Percentiles rank a stretch among this genome's conserved stretches.
Evolutionary conservation across 2,329 filamentous ascomycete genomes (phyloP).

Genomic region (Trichoderma aggressivum): DNA sequence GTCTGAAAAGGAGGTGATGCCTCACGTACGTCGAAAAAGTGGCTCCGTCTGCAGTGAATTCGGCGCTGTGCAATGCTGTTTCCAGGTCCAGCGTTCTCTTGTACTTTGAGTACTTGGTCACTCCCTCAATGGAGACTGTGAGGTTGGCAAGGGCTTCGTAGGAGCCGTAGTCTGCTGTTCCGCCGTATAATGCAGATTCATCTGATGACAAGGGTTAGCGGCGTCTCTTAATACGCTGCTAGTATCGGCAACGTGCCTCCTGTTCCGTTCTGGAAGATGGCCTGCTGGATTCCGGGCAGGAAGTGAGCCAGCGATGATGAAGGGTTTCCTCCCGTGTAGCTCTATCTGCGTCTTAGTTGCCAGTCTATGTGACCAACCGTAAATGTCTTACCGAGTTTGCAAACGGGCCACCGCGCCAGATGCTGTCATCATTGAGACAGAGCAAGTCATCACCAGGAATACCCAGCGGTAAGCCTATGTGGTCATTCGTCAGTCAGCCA

Average conservation of each 20-base stretch:
- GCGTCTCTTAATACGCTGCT: no score
- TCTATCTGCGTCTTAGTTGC: slow-evolving; percentile 22
- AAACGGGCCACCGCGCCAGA: slow-evolving; percentile 52
- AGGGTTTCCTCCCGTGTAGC: slow-evolving; percentile 48
- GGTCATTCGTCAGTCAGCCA: background rate
- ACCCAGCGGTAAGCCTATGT: slow-evolving; percentile 38
- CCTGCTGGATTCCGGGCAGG: slow-evolving; percentile 42
- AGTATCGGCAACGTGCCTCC: slow-evolving; percentile 34
- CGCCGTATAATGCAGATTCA: slow-evolving; percentile 38
- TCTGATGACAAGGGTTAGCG: slow-evolving; percentile 23
- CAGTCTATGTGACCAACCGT: background rate
- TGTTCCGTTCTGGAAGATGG: slow-evolving; percentile 47
- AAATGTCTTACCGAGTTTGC: slow-evolving; percentile 33
- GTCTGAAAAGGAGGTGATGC: no score
- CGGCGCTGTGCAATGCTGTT: slow-evolving; percentile 39
- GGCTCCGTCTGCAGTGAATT: slow-evolving; percentile 33
- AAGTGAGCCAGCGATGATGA: slow-evolving; percentile 30
- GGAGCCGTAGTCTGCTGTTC: slow-evolving; percentile 40
- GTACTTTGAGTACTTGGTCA: slow-evolving; percentile 33
- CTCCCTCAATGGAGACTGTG: slow-evolving; percentile 36
- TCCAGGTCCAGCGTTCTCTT: slow-evolving; percentile 42
- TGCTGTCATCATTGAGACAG: slow-evolving; percentile 45
- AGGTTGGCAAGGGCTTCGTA: slow-evolving; percentile 48
- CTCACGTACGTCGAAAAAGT: slow-evolving; percentile 12
- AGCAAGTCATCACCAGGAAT: slow-evolving; percentile 40